These are phyloP conservation scores for Epichloe baconii DNA, from an alignment of 2,329 filamentous ascomycete species.

Conservation along the genomic window DNA sequence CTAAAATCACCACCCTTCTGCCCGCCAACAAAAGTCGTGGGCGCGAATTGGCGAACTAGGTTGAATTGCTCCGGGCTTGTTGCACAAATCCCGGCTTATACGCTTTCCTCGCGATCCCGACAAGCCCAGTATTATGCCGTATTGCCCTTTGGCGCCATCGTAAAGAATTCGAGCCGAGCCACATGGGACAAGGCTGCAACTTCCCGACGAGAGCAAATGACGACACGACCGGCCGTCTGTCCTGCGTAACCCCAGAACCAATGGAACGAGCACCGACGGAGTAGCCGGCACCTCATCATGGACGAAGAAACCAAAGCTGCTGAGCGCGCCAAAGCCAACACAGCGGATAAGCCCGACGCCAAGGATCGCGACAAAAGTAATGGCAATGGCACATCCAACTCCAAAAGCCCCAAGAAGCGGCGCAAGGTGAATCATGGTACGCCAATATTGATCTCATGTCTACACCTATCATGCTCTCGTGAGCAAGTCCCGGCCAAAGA, in stretches of 20 bases:
- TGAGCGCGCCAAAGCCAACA: conserved; percentile 18
- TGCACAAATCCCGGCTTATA: neutral
- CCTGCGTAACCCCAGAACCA: conserved; percentile 20
- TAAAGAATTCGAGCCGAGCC: neutral
- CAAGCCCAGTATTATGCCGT: conserved; percentile 6
- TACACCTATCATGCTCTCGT: neutral
- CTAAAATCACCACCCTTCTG: neutral
- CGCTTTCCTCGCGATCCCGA: neutral
- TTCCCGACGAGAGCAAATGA: conserved; percentile 18
- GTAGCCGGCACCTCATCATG: conserved; percentile 19
- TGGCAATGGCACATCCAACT: neutral
- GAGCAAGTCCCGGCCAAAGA: neutral
- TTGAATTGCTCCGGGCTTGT: neutral
- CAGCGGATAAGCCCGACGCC: conserved; percentile 8
- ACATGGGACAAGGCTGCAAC: conserved; percentile 12
- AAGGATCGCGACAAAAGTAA: conserved; percentile 1
- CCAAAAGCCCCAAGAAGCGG: conserved; percentile 63
- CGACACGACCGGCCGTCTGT: conserved; percentile 15
- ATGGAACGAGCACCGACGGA: conserved; percentile 16
- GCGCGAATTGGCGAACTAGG: neutral
- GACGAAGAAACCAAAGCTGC: conserved; percentile 18
- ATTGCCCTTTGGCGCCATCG: conserved; percentile 1
- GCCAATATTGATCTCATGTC: conserved; percentile 15
- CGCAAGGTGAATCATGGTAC: conserved; percentile 84
- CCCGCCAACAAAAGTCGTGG: neutral